phyloP scores from a whole-genome alignment of 2,329 filamentous ascomycete genomes.

The Volutella citrinella region DNA sequence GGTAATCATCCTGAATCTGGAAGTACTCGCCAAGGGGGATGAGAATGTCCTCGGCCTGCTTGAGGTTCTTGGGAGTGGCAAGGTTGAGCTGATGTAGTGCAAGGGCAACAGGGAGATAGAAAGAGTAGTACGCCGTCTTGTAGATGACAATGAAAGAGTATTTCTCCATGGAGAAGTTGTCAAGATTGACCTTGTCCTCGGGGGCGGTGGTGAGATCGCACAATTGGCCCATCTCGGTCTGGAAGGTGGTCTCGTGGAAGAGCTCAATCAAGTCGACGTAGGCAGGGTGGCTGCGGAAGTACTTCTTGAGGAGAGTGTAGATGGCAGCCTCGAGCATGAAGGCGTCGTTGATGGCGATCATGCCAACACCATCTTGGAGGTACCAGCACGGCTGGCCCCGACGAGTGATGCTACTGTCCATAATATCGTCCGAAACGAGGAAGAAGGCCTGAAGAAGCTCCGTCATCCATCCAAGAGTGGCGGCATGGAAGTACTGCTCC shows the following conservation, averaged over 20 bases:
- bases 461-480: slow-evolving; percentile 93
- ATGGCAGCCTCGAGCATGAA: slow-evolving; percentile 93
- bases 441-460: slow-evolving; percentile 99
- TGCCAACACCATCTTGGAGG: slow-evolving; percentile 80
- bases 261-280: slow-evolving; percentile 93
- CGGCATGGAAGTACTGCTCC: slow-evolving; percentile 84
- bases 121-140: slow-evolving; percentile 99
- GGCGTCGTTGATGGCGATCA: slow-evolving; percentile 97
- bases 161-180: slow-evolving; percentile 94
- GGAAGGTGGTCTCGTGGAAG: slow-evolving; percentile 90
- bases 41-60: slow-evolving; percentile 85
- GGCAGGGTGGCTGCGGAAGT: slow-evolving; percentile 81
- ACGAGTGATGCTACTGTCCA: slow-evolving; percentile 94
- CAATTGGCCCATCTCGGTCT: slow-evolving; percentile 93
- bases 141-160: slow-evolving; percentile 98
- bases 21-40: slow-evolving; percentile 99
- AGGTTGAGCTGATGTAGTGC: slow-evolving; percentile 82
- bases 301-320: slow-evolving; percentile 88
- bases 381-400: slow-evolving; percentile 98
- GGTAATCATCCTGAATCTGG: slow-evolving; percentile 98
- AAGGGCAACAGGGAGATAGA: slow-evolving; percentile 94
- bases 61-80: slow-evolving; percentile 84
- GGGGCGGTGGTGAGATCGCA: slow-evolving; percentile 95
- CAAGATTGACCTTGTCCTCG: slow-evolving; percentile 86
- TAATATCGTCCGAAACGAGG: slow-evolving; percentile 97